These are phyloP conservation scores for Chlorella sp. DNA, from an alignment of 139 green algal genomes.

Conservation along the genomic window DNA sequence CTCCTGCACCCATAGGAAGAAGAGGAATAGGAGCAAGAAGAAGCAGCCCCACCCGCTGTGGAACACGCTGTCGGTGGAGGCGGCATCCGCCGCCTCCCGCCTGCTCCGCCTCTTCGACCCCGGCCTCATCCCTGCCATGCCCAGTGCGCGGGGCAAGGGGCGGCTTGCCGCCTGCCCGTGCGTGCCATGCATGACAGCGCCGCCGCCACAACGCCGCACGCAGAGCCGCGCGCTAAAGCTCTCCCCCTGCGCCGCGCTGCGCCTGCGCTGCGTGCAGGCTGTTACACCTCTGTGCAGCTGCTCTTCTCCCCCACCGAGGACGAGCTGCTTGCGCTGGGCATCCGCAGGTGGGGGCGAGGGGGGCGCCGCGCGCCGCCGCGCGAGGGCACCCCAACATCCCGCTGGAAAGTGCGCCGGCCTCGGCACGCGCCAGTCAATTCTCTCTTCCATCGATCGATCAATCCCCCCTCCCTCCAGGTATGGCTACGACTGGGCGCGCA, in stretches of 20 bases:
- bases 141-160: no score
- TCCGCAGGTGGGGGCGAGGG: conserved; percentile 20
- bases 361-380: not conserved
- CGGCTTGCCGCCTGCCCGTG: no score
- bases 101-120: conserved; percentile 24
- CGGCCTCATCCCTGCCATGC: conserved; percentile 3
- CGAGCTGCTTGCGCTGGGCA: conserved; percentile 39
- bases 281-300: conserved; percentile 8
- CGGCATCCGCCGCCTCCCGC: no score
- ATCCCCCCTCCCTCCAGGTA: conserved; percentile 1
- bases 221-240: no score
- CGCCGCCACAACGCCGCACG: no score
- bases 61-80: conserved; percentile 20
- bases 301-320: conserved; percentile 38
- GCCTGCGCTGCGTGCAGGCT: not conserved
- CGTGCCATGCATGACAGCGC: no score
- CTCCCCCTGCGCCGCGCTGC: no score
- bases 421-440: no score
- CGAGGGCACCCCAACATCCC: no score
- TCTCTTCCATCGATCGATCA: not conserved
- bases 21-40: conserved; percentile 7
- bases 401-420: no score
- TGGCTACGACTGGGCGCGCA: conserved; percentile 40
- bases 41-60: conserved; percentile 24
- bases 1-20: no score